Base-by-base conservation (phyloP, 306 rosid genomes). In the Rosa lucieae region DNA sequence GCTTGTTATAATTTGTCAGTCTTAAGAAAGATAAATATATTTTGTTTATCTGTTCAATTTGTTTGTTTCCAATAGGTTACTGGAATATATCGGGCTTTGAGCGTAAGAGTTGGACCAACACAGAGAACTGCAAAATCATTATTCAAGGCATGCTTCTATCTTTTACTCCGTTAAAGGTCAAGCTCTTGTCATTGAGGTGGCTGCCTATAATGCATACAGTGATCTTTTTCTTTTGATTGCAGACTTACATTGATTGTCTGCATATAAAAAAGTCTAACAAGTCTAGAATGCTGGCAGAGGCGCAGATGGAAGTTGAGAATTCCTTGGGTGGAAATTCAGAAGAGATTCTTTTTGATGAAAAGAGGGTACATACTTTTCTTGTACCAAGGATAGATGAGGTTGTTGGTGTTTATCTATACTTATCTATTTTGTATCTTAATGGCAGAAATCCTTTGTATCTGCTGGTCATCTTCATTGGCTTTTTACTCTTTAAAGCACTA, bases 191-290 rank as follows among this genome's bases (percentile, higher is more conserved):
- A 51, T 15, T 67, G 26, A 44, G 75, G 49, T 39, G 73, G 61
- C 79, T 79, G 52, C 70, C 78, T 79, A 6, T 63, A 44, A 32
- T 59, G 46, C 7, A 1, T n/a, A 4, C 9, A 66, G n/a, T 66
- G 47, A 35, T 66, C 70, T 35, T 78, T 83, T 80, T 68, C 48
- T 73, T 68, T 61, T 87, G 74, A 73, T 77, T 88, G 85, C 85
- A 95, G 99, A 95, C 99, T 0, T 95, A 90, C 80, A 87, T 95
- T 66, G 99, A 95, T 78, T 95, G 99, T 86, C 98, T 93, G 77
- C 98, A 93, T 86, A 87, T 95, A 65, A 93, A 93, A 84, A 95
- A 93, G 89, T 66, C 92, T 26, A 92, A 93, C 79, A 95, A 89
- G 85, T 93, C 99, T 72, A 89, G 99, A 86, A 90, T 93, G 99